These are phyloP conservation scores for Fusarium xylarioides DNA, from an alignment of 2,329 filamentous ascomycete genomes.

Conservation along the genomic window DNA sequence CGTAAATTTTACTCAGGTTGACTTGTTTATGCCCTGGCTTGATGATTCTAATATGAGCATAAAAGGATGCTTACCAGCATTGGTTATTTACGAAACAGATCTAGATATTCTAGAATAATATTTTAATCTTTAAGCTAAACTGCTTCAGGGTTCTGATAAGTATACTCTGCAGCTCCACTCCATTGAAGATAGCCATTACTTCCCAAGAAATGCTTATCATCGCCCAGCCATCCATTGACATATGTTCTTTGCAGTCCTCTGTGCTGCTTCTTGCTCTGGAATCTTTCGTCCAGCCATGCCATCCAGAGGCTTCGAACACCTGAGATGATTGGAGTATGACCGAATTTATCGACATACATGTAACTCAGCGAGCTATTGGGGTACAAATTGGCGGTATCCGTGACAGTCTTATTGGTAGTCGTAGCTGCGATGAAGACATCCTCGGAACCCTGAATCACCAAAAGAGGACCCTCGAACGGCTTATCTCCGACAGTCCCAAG, in stretches of 20 bases:
- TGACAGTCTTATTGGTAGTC: not conserved
- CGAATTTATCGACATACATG: not conserved
- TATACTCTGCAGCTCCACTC: constrained; percentile 6
- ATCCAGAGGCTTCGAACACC: not conserved
- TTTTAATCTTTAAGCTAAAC: not conserved
- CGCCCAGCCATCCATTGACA: not conserved
- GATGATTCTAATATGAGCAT: too few species aligned
- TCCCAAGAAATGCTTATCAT: not conserved
- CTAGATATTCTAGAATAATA: too few species aligned
- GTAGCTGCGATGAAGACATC: not conserved
- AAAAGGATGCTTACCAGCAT: not conserved
- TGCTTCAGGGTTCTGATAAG: constrained; percentile 9
- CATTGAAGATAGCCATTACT: constrained; percentile 3
- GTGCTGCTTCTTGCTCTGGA: not conserved
- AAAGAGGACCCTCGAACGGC: not conserved
- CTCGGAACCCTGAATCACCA: not conserved
- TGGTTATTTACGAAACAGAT: too few species aligned
- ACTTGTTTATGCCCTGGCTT: too few species aligned
- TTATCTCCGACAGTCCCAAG: not conserved
- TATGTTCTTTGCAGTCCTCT: not conserved
- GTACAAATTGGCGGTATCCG: accelerated
- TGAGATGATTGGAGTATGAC: not conserved
- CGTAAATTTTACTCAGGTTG: too few species aligned
- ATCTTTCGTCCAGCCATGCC: not conserved
- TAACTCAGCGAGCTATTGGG: not conserved